phyloP scores from a whole-genome alignment of 805 yeast genomes.

The Candida endomychidarum region DNA sequence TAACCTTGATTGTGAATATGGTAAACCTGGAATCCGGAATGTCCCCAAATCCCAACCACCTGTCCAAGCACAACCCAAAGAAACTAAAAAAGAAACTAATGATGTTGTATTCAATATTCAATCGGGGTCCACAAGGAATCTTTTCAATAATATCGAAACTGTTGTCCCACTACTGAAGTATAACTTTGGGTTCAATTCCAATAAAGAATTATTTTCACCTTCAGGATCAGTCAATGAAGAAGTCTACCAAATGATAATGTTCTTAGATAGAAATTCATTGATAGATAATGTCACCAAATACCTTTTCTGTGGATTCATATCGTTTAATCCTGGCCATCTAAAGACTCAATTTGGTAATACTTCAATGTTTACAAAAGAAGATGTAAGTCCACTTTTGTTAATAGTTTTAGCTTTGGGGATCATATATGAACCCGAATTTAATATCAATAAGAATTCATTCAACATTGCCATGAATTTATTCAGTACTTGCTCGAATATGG shows the following conservation, averaged over 20 bases:
- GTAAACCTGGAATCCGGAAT: too few species aligned
- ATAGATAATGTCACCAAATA: constrained; percentile 1
- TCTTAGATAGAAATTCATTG: neutral
- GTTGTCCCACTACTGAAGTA: neutral
- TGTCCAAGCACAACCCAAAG: neutral
- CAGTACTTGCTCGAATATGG: neutral
- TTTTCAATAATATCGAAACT: neutral
- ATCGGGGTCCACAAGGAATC: neutral
- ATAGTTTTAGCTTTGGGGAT: neutral
- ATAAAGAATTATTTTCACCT: neutral
- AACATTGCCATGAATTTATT: neutral
- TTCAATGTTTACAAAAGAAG: neutral
- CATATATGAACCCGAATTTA: neutral
- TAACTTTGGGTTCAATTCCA: neutral
- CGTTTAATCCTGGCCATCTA: neutral
- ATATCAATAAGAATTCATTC: neutral
- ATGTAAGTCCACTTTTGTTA: neutral
- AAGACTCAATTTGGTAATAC: neutral
- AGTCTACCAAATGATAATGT: neutral
- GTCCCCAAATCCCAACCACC: neutral
- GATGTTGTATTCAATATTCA: neutral
- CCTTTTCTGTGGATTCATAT: constrained; percentile 4
- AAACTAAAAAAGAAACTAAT: neutral
- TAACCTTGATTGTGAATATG: neutral
- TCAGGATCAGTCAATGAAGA: neutral